Percentiles rank a stretch among this genome's conserved stretches.
Conservation (phyloP, 1,284 basidiomycete genomes). For the Tetrapyrgos nigripes region DNA sequence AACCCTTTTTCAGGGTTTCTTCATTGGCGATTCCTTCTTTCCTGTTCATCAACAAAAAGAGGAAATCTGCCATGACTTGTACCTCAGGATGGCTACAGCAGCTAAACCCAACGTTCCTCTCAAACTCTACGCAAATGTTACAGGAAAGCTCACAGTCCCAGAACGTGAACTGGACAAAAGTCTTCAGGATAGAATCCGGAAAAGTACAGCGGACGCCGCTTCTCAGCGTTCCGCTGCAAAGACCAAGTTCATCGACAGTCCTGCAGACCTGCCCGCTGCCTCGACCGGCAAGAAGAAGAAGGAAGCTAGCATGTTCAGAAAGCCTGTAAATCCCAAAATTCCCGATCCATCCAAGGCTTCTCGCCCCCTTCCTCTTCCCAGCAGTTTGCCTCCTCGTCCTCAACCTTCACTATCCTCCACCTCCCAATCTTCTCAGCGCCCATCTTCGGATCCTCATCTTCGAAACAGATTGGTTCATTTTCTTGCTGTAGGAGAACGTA, state of each 20-base stretch:
- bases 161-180: conserved; percentile 62
- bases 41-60: conserved; percentile 61
- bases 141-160: conserved; percentile 65
- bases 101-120: conserved; percentile 65
- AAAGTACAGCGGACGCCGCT: conserved; percentile 61
- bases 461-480: conserved; percentile 60
- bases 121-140: conserved; percentile 73
- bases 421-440: conserved; percentile 33
- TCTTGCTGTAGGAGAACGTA: conserved; percentile 54
- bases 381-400: conserved; percentile 10
- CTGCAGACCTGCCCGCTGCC: conserved; percentile 35
- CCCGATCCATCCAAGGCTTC: conserved; percentile 21
- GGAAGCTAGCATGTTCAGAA: conserved; percentile 39
- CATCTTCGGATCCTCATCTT: conserved; percentile 36
- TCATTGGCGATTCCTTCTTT: conserved; percentile 68
- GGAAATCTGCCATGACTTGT: conserved; percentile 68
- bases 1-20: conserved; percentile 56
- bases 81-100: conserved; percentile 63
- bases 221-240: conserved; percentile 59
- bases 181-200: conserved; percentile 59
- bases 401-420: conserved; percentile 28
- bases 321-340: conserved; percentile 39
- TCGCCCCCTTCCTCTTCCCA: conserved; percentile 15
- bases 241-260: conserved; percentile 57
- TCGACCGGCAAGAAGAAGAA: conserved; percentile 41